Evolutionary conservation across 1,139 yeast species (phyloP).

Genomic region (Blastobotrys capitulatus): DNA sequence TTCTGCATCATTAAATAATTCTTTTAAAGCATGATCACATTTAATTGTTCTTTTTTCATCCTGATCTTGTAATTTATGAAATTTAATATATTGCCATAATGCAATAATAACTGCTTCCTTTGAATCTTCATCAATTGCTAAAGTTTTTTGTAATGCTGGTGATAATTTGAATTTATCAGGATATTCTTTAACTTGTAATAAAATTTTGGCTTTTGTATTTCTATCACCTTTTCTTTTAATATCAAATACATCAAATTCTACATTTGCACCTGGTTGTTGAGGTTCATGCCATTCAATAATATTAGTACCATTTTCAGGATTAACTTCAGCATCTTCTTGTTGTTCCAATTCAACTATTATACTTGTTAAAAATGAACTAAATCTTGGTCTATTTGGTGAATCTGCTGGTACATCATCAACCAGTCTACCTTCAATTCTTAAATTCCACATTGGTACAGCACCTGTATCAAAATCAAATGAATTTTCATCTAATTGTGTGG

Average conservation of each 20-base stretch:
- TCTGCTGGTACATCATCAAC: slow-evolving; percentile 37
- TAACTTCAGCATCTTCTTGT: slow-evolving; percentile 34
- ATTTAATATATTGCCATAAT: slow-evolving; percentile 83
- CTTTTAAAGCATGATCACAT: slow-evolving; percentile 61
- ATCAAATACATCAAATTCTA: slow-evolving; percentile 83
- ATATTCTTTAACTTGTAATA: slow-evolving; percentile 70
- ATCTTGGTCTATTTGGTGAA: slow-evolving; percentile 47
- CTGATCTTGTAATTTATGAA: slow-evolving; percentile 57
- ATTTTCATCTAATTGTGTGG: slow-evolving; percentile 34
- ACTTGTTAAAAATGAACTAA: slow-evolving; percentile 78
- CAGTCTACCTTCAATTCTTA: slow-evolving; percentile 81
- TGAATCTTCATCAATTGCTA: slow-evolving; percentile 73
- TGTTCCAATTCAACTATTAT: slow-evolving; percentile 67
- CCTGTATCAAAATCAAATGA: slow-evolving; percentile 32
- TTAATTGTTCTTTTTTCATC: slow-evolving; percentile 55
- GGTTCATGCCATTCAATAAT: slow-evolving; percentile 67
- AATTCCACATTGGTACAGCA: slow-evolving; percentile 62
- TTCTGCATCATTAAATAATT: slow-evolving; percentile 39
- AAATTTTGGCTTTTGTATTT: slow-evolving; percentile 64
- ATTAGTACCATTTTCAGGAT: slow-evolving; percentile 28
- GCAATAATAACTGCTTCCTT: slow-evolving; percentile 83
- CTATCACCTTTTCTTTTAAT: slow-evolving; percentile 70
- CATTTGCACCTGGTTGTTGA: slow-evolving; percentile 25
- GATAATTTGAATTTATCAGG: slow-evolving; percentile 62
- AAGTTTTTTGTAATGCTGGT: slow-evolving; percentile 58